Evolutionary conservation across 345 rosid genomes (phyloP).

Genomic region (Rhodamnia rubescens): DNA sequence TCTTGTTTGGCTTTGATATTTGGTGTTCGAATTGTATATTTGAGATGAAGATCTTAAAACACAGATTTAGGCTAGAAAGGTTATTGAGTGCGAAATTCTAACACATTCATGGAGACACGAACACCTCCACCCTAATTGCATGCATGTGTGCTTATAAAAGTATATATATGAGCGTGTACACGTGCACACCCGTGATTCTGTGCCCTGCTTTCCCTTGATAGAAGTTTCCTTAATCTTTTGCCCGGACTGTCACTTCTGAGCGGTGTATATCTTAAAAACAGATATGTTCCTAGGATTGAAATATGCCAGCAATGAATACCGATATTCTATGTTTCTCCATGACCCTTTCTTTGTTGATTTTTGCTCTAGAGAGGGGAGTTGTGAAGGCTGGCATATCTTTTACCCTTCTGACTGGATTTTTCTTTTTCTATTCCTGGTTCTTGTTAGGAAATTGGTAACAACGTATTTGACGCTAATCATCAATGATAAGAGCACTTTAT

Average conservation of each 20-base stretch:
- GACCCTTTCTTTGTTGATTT: neutral
- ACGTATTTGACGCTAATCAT: neutral
- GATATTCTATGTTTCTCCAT: neutral
- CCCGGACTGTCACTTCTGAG: neutral
- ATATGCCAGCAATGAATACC: neutral
- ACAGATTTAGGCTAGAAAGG: neutral
- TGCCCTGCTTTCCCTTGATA: neutral
- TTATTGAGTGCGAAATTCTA: neutral
- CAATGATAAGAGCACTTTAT: neutral
- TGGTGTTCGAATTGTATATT: neutral
- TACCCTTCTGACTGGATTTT: neutral
- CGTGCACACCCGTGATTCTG: neutral
- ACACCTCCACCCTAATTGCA: neutral
- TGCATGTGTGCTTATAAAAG: neutral
- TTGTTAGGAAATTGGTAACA: neutral
- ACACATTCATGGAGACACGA: neutral
- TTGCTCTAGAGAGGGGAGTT: neutral
- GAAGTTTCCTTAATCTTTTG: neutral
- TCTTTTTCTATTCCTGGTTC: neutral
- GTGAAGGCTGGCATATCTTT: neutral
- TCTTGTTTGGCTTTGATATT: neutral
- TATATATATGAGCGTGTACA: neutral
- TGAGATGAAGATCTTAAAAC: neutral
- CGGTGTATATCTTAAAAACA: neutral
- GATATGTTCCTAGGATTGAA: neutral